Evolutionary conservation across 495 filamentous ascomycete genomes (phyloP), one percentile per base, ranked within the genome.

Genomic region (Mytilinidion resinicola): DNA sequence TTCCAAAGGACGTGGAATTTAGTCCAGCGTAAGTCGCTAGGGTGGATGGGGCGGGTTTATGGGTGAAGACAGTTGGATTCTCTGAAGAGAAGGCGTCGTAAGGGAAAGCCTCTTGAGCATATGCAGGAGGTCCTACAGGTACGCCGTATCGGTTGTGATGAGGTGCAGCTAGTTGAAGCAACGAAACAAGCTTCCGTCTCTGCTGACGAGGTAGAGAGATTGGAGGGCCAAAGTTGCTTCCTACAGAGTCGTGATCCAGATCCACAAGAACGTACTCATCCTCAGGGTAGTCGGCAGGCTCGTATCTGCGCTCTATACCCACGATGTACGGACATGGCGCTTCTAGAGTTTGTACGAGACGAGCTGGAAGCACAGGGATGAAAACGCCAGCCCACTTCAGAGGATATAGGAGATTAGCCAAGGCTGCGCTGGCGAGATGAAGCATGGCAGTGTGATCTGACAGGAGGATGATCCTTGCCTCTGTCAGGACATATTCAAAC

Each of bases 291-390:
- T 95, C 88, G 51, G 95, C 83, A 61, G 86, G 86, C 61, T 96
- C 93, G 72, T 96, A 98, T 41, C 93, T 82, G 53, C 90, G 80
- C 71, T 98, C 93, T 39, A 98, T 89, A 44, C 93, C 93, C 17
- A 96, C 88, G 57, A 98, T 96, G 67, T 96, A 98, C 0, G 93
- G 93, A 61, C 93, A 97, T 15, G 93, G 93, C 1, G 93, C 93
- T 66, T 97, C 92, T 17, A 97, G 78, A 8, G 89, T 91, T 55
- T 91, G 90, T 14, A 97, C 77, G 37, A 97, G 75, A 34, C 92
- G 82, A 15, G 89, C 90, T 20, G 92, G 92, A 20, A 97, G 77
- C 39, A 97, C 82, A 9, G 92, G 92, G 55, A 97, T 96, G 63
- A 95, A 87, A 42, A 97, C 90, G 62, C 90, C 91, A 15, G 87